Evolutionary conservation across 2,329 filamentous ascomycete species (phyloP), one percentile per base, ranked within the genome.

Genomic region (Cercospora brassicicola): DNA sequence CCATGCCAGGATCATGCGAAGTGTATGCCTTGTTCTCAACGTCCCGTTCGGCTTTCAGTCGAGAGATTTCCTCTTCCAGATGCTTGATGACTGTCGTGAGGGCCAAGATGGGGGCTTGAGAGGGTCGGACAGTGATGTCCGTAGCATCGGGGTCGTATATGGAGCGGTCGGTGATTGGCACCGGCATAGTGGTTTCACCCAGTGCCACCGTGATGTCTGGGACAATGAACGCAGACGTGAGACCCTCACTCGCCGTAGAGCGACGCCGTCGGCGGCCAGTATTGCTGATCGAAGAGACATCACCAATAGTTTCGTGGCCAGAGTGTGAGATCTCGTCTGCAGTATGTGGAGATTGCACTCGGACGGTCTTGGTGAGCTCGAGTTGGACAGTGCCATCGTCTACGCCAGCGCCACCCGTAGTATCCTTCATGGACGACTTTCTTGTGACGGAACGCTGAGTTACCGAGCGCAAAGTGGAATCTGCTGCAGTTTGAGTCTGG

Each of bases 41-140:
- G 0, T 85, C 82, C n/a, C 93, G 85, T 74, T 90, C 85, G 72
- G 90, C 84, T 79, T 91, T 90, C 63, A 96, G 81, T 77, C 96
- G 91, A 11, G 86, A 85, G 55, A 94, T 86, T 78, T 97, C 93
- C 76, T 96, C 92, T 73, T 92, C 85, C 3, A 96, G 82, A 7
- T 89, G 86, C 80, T 96, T 95, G 78, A 96, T 89, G 23, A 96
- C 91, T n/a, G 89, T 87, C 7, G 91, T 90, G 26, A 97, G 86
- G 9, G 93, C 92, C 53, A 89, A 81, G 4, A 86, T 88, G 0
- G 92, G 92, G 1, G 88, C 82, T 75, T 92, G 89, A 0, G 89
- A 75, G 2, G 83, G 88, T 0, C 88, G 86, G 57, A 89, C 76
- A 0, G 88, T 90, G 0, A 85, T 85, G 62, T 88, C 85, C n/a